These are phyloP conservation scores for Auxenochlorella pyrenoidosa DNA, from an alignment of 139 green algal genomes.

Conservation along the genomic window DNA sequence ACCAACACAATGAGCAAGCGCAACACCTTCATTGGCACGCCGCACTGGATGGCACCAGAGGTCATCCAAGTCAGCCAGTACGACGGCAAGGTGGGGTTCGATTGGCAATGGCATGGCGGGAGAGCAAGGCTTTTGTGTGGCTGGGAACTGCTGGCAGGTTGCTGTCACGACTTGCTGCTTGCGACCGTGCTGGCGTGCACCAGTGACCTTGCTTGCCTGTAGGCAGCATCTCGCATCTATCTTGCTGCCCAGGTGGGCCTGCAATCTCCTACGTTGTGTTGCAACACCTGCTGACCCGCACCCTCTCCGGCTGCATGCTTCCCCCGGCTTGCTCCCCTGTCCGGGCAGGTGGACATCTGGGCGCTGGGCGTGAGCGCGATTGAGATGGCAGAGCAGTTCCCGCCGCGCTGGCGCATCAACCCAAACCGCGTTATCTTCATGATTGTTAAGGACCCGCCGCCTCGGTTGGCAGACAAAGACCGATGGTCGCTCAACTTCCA, in stretches of 20 bases:
- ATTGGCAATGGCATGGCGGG: too few species aligned
- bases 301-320: not conserved
- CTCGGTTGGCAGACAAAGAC: slow-evolving; percentile 70
- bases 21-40: slow-evolving; percentile 97
- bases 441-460: slow-evolving; percentile 83
- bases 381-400: slow-evolving; percentile 91
- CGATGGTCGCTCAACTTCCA: slow-evolving; percentile 82
- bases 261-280: too few species aligned
- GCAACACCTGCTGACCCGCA: not conserved
- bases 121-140: too few species aligned
- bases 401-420: slow-evolving; percentile 89
- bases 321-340: not conserved
- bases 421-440: slow-evolving; percentile 96
- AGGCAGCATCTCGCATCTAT: too few species aligned
- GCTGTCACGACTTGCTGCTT: too few species aligned
- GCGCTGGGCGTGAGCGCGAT: slow-evolving; percentile 91
- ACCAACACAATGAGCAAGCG: slow-evolving; percentile 89
- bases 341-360: slow-evolving; percentile 90
- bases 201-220: too few species aligned
- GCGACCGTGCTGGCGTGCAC: too few species aligned
- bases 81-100: slow-evolving; percentile 84
- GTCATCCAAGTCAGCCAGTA: slow-evolving; percentile 93
- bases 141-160: too few species aligned
- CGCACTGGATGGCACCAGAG: slow-evolving; percentile 98
- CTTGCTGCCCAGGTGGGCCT: too few species aligned